Evolutionary conservation across 139 green algal genomes (phyloP).

Genomic region (Nannochloris sp.): DNA sequence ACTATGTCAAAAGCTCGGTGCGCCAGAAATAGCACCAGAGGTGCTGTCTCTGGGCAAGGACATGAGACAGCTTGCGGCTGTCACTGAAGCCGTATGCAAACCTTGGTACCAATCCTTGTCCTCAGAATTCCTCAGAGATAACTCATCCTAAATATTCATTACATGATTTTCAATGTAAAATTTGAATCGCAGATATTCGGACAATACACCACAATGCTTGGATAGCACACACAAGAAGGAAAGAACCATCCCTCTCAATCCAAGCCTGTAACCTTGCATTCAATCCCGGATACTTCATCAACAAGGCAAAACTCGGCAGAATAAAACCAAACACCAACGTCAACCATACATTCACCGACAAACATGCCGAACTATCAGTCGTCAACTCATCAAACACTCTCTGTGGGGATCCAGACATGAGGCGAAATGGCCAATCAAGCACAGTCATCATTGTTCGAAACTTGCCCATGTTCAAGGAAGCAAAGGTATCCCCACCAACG

Average conservation of each 20-base stretch:
- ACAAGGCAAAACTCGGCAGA: slow-evolving; percentile 1
- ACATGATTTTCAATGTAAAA: too few species aligned
- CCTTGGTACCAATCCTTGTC: slow-evolving; percentile 11
- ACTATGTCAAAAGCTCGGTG: neutral
- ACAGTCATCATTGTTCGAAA: slow-evolving; percentile 6
- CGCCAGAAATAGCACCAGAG: slow-evolving; percentile 17
- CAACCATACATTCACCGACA: neutral
- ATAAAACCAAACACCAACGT: neutral
- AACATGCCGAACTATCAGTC: neutral
- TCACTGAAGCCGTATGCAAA: slow-evolving; percentile 38
- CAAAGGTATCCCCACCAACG: slow-evolving; percentile 1
- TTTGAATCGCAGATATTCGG: neutral
- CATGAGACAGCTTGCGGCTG: slow-evolving; percentile 27
- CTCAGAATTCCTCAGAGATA: neutral
- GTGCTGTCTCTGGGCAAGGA: slow-evolving; percentile 32
- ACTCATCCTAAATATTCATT: too few species aligned
- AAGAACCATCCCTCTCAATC: neutral
- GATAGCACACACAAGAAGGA: neutral
- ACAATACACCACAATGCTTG: neutral
- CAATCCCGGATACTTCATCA: neutral
- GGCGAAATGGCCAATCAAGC: slow-evolving; percentile 9
- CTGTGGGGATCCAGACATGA: neutral
- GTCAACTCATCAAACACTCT: neutral
- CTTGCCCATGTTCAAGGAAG: neutral
- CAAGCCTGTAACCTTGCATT: neutral